Evolutionary conservation across 257 asterid genomes (phyloP).

Genomic region (Gentiana macrophylla): DNA sequence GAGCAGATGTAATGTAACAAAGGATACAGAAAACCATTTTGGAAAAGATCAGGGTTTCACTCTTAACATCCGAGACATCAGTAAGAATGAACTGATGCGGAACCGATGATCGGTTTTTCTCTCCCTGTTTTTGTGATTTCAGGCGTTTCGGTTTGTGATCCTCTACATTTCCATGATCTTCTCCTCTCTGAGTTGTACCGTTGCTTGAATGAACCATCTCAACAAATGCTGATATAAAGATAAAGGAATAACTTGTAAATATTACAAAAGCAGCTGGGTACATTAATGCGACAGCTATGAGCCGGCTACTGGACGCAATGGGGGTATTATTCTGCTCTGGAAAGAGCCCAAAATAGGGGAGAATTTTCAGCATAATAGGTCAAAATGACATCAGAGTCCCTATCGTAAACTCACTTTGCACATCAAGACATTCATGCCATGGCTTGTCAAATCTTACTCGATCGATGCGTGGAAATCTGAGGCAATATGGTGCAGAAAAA

Average conservation of each 20-base stretch:
- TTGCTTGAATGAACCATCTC: constrained; percentile 90
- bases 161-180: constrained; percentile 24
- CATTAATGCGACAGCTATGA: too few relatives aligned
- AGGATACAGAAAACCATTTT: constrained; percentile 86
- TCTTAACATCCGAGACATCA: constrained; percentile 77
- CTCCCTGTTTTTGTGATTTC: constrained; percentile 37
- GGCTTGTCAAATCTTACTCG: constrained; percentile 91
- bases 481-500: constrained; percentile 95
- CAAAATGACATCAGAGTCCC: constrained; percentile 10
- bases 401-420: constrained; percentile 55
- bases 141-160: constrained; percentile 46
- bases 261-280: too few relatives aligned
- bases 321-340: too few relatives aligned
- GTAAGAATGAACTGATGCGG: constrained; percentile 85
- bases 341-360: neutral
- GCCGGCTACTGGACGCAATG: too few relatives aligned
- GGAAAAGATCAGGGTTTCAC: constrained; percentile 64
- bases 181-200: constrained; percentile 66
- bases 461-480: constrained; percentile 97
- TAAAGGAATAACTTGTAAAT: constrained; percentile 3
- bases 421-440: constrained; percentile 97
- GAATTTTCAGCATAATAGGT: constrained; percentile 9
- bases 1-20: neutral
- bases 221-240: constrained; percentile 58
- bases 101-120: constrained; percentile 57